Conservation (phyloP, 2,329 filamentous ascomycete species). For the Mariannaea elegans region DNA sequence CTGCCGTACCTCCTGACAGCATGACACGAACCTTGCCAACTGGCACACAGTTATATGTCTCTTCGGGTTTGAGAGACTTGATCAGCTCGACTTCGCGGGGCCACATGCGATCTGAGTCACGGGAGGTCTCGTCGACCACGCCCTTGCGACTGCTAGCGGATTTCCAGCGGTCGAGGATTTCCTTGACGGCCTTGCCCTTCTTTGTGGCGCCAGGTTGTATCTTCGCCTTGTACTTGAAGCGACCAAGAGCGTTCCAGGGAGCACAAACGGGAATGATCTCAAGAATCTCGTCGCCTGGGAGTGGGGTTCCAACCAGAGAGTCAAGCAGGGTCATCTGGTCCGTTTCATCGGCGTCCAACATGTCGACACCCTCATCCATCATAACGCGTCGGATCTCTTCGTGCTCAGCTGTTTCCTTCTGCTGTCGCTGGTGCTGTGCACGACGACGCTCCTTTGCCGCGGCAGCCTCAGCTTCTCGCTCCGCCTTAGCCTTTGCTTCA, state of each 20-base stretch:
- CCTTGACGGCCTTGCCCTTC: constrained; percentile 93
- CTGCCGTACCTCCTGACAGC: constrained; percentile 66
- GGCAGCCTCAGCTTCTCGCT: constrained; percentile 72
- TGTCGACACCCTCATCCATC: constrained; percentile 67
- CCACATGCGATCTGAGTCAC: constrained; percentile 80
- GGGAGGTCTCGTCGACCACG: constrained; percentile 67
- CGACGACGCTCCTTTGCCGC: constrained; percentile 78
- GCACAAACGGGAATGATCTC: constrained; percentile 72
- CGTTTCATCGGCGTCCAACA: constrained; percentile 67
- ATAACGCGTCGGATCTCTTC: constrained; percentile 73
- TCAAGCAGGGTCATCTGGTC: constrained; percentile 68
- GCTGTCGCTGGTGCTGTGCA: constrained; percentile 80
- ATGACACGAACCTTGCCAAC: constrained; percentile 84
- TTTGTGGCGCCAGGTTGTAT: constrained; percentile 89
- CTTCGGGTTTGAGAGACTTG: constrained; percentile 80
- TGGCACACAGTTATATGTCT: constrained; percentile 82
- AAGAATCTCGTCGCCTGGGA: constrained; percentile 84
- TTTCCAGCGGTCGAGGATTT: constrained; percentile 86
- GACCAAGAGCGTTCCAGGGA: constrained; percentile 69
- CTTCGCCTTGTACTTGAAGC: constrained; percentile 94
- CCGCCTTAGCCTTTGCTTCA: constrained; percentile 73
- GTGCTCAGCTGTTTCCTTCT: constrained; percentile 78
- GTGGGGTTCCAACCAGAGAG: constrained; percentile 77
- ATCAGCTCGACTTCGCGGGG: constrained; percentile 87
- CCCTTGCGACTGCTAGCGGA: constrained; percentile 67